Conservation (phyloP, 164 flowering plant species). For the Vitis riparia region DNA sequence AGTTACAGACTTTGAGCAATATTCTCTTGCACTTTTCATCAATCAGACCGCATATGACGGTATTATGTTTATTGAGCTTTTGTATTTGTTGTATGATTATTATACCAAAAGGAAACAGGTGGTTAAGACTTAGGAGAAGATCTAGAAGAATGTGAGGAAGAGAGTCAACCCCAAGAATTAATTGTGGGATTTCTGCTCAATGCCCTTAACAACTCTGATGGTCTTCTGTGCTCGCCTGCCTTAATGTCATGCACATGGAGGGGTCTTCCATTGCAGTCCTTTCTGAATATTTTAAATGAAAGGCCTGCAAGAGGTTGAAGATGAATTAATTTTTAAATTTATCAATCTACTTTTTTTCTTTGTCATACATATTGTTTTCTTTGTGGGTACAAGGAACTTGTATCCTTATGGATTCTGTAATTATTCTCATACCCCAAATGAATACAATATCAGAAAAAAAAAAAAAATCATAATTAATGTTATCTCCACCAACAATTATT, state of each 20-base stretch:
- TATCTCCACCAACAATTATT: no score
- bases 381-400: slow-evolving; percentile 13
- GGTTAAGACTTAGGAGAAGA: not conserved
- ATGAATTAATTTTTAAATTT: slow-evolving; percentile 17
- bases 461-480: no score
- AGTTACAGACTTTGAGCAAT: no score
- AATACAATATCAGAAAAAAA: no score
- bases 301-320: slow-evolving; percentile 18
- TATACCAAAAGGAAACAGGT: no score
- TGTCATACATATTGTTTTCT: not conserved
- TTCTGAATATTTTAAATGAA: slow-evolving; percentile 19
- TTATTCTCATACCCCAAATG: slow-evolving; percentile 1
- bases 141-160: not conserved
- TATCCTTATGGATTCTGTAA: slow-evolving; percentile 7
- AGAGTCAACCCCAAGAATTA: slow-evolving; percentile 11
- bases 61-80: not conserved
- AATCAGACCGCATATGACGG: not conserved
- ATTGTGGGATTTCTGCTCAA: slow-evolving; percentile 9
- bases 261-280: slow-evolving; percentile 28
- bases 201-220: slow-evolving; percentile 2
- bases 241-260: slow-evolving; percentile 38
- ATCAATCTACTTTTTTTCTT: slow-evolving; percentile 11
- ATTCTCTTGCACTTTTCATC: no score
- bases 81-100: no score
- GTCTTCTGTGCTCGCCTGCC: slow-evolving; percentile 22